phyloP scores from a whole-genome alignment of 257 asterid genomes.

The Solanum chaucha region DNA sequence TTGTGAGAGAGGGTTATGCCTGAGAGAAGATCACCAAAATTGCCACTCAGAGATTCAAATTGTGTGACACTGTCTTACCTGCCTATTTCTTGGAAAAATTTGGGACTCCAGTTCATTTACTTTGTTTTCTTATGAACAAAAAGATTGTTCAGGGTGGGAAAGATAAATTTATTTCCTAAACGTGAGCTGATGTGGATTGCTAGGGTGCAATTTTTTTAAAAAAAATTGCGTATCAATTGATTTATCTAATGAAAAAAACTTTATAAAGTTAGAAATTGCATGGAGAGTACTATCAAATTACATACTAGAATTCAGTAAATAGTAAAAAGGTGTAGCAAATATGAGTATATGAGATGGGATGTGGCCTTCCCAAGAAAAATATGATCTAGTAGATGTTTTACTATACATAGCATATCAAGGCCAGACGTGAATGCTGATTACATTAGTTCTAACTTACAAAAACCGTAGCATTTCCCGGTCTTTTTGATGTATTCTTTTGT shows the following conservation, averaged over 20 bases:
- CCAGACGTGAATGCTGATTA: neutral
- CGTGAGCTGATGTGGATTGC: neutral
- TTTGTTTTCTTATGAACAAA: neutral
- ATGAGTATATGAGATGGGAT: constrained; percentile 14
- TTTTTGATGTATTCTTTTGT: neutral
- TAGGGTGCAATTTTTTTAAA: neutral
- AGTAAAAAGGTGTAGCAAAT: constrained; percentile 13
- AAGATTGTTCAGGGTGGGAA: neutral
- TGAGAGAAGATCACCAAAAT: neutral
- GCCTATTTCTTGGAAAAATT: neutral
- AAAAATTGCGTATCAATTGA: neutral
- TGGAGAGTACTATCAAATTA: neutral
- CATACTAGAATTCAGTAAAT: neutral
- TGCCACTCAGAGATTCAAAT: neutral
- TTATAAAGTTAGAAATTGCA: neutral
- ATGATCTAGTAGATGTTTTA: neutral
- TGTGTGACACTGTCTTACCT: neutral
- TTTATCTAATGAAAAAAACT: neutral
- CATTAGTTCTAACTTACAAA: neutral
- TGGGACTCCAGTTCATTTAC: neutral
- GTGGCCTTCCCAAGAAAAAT: neutral
- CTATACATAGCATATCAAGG: neutral
- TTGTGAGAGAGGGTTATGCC: neutral
- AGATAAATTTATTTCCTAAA: neutral
- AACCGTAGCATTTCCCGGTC: neutral